Percentiles rank a stretch among this genome's conserved stretches.
Conservation (phyloP, 179 eudicot genomes). For the Spergularia azorica region DNA sequence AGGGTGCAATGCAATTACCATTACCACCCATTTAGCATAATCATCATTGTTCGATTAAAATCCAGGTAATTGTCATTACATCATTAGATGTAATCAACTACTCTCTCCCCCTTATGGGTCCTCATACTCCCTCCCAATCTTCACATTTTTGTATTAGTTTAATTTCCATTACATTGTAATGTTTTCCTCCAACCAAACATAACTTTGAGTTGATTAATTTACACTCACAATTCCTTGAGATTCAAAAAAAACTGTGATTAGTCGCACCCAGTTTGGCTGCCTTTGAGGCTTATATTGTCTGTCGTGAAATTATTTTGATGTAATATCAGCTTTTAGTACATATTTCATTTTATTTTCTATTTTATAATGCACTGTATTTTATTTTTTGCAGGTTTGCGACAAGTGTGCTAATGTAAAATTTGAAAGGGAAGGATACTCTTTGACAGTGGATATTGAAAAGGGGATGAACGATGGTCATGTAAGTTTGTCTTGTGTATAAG, state of each 20-base stretch:
- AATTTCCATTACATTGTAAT: too few species aligned
- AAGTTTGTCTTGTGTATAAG: conserved; percentile 29
- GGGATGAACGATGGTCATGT: conserved; percentile 98
- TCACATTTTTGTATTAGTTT: too few species aligned
- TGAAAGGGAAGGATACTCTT: conserved; percentile 81
- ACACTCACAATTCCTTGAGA: background rate
- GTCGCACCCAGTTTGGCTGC: too few species aligned
- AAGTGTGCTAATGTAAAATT: conserved; percentile 89
- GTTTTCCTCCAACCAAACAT: too few species aligned
- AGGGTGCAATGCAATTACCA: background rate
- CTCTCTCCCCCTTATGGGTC: too few species aligned
- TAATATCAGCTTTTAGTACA: background rate
- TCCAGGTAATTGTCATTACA: too few species aligned
- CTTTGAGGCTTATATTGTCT: too few species aligned
- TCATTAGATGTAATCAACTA: too few species aligned
- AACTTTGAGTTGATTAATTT: background rate
- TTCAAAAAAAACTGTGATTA: too few species aligned
- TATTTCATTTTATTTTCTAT: background rate
- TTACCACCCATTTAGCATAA: too few species aligned
- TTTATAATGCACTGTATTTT: conserved; percentile 10
- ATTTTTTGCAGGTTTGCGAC: conserved; percentile 76
- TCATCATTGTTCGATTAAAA: too few species aligned
- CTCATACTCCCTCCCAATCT: too few species aligned
- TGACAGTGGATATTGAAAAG: conserved; percentile 97
- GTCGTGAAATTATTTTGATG: background rate